These are phyloP conservation scores for Salvia splendens DNA, from an alignment of 257 asterid species.

Conservation along the genomic window DNA sequence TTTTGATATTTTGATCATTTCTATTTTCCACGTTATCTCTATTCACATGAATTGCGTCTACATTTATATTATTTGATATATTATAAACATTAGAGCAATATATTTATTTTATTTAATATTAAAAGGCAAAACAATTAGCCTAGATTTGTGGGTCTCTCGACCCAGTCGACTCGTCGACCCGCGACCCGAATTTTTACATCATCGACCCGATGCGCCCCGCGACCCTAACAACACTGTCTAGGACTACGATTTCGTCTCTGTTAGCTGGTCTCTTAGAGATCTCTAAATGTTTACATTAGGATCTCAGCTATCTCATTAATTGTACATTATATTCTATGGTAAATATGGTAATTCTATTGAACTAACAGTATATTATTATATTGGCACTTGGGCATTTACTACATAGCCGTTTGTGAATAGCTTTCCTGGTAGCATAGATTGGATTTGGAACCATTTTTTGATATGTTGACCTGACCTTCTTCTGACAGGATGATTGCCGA, in stretches of 20 bases:
- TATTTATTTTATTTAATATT: no score
- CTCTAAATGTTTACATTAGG: neutral
- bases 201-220: no score
- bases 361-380: neutral
- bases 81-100: no score
- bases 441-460: slow-evolving; percentile 8
- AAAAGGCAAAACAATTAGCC: no score
- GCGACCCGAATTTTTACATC: no score
- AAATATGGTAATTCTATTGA: slow-evolving; percentile 1
- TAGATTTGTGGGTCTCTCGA: no score
- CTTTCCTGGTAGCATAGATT: slow-evolving; percentile 1
- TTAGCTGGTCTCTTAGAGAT: neutral
- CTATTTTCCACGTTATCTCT: no score
- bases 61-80: no score
- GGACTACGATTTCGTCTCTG: neutral
- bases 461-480: slow-evolving; percentile 22
- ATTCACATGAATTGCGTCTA: no score
- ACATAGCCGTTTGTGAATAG: neutral
- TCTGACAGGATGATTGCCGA: slow-evolving; percentile 94
- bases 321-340: slow-evolving; percentile 9
- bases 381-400: neutral
- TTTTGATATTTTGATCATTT: no score
- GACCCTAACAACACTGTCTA: no score
- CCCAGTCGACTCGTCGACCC: no score
- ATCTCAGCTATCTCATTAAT: neutral